Evolutionary conservation across 148 eudicot genomes (phyloP), one percentile per base, ranked within the genome.

Genomic region (Rhododendron griersonianum): DNA sequence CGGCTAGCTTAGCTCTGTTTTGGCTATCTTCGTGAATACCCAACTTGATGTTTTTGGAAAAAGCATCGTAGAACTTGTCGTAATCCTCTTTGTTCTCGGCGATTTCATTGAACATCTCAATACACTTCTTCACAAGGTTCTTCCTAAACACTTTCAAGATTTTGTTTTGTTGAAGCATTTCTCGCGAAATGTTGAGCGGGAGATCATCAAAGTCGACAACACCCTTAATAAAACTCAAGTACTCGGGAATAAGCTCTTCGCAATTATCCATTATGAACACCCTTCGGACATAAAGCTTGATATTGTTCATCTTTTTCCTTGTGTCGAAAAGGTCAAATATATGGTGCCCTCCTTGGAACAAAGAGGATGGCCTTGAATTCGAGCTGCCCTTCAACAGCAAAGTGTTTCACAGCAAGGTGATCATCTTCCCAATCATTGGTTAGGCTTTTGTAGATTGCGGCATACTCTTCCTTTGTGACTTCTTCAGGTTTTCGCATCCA

Each of bases 221-320:
- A 15, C 83, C 83, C n/a, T 80, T 80, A 8, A 80, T 18, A 30
- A 80, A 80, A 11, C 83, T 37, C 15, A 80, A 8, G n/a, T 80
- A 80, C n/a, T 80, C 83, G 7, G 83, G 65, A 15, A 80, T 80
- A 33, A 80, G 83, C 65, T 80, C 83, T 33, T 80, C 44, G 13
- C 83, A 80, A 30, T 80, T 80, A 37, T 80, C 83, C 83, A 80
- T 80, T 33, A 80, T 80, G 83, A 80, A 80, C 63, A 80, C 83
- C 28, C 83, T 53, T 37, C 83, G 37, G 41, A 80, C 65, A 30
- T 80, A 80, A 39, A 80, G 83, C 44, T 51, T 80, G 41, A 80
- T 80, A 21, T 80, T 80, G 65, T 80, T 51, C 65, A 7, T 15
- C n/a, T 80, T 80, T 57, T 80, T 80, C 23, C 83, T 15, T 1